Percentiles rank a stretch among this genome's conserved stretches.
These are phyloP conservation scores for Populus pruinosa DNA, from an alignment of 345 rosid species.

Conservation along the genomic window DNA sequence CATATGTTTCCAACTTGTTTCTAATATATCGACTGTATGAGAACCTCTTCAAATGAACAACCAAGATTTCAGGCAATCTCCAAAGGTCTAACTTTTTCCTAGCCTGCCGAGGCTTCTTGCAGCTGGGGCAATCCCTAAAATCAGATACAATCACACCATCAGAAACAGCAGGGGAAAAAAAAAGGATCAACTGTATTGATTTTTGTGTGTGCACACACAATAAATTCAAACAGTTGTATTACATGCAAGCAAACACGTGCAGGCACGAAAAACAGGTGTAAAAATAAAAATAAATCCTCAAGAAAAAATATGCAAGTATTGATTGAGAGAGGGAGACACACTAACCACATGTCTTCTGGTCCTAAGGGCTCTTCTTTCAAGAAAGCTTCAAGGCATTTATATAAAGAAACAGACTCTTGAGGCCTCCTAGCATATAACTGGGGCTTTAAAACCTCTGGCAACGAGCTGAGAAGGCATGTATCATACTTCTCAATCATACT, in stretches of 20 bases:
- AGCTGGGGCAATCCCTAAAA: conserved; percentile 26
- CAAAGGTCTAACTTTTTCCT: conserved; percentile 28
- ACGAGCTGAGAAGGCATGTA: conserved; percentile 14
- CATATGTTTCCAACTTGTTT: conserved; percentile 29
- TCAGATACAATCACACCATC: conserved; percentile 8
- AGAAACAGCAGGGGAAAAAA: background rate
- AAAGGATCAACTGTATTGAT: background rate
- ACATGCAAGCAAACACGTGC: background rate
- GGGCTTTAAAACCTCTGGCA: conserved; percentile 21
- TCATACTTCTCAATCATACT: conserved; percentile 20
- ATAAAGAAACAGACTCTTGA: conserved; percentile 23
- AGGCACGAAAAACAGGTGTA: background rate
- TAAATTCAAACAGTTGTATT: background rate
- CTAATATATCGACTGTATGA: conserved; percentile 11
- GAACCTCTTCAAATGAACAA: conserved; percentile 33
- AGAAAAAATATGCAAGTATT: background rate
- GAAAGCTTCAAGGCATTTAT: conserved; percentile 29
- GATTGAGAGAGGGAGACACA: background rate
- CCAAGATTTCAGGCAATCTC: conserved; percentile 31
- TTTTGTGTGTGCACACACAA: background rate
- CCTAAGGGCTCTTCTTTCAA: conserved; percentile 29
- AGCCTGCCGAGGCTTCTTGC: conserved; percentile 24
- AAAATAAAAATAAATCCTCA: background rate
- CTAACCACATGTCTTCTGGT: conserved; percentile 35
- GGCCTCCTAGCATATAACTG: conserved; percentile 11